A percentile compares a stretch with the other conserved stretches of the same genome.
Conservation (phyloP, 495 filamentous ascomycete genomes). For the Aspergillus taichungensis region DNA sequence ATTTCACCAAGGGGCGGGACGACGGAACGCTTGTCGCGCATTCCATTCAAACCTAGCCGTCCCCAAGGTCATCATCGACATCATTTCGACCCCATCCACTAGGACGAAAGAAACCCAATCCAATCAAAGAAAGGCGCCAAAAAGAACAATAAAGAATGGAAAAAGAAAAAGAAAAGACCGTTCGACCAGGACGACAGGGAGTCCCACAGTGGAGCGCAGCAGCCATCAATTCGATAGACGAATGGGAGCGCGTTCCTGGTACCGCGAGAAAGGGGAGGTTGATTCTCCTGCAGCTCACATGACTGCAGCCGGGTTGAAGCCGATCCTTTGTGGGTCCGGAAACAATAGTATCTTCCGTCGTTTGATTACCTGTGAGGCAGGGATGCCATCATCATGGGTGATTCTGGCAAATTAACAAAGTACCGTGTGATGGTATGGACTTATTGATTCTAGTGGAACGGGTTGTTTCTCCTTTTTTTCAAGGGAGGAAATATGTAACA, state of each 20-base stretch:
- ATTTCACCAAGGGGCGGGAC: too few species aligned
- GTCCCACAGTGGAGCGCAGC: constrained; percentile 5
- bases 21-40: too few species aligned
- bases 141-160: background rate
- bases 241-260: constrained; percentile 9
- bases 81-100: background rate
- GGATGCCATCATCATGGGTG: too few species aligned
- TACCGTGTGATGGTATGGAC: too few species aligned
- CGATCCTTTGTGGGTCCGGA: background rate
- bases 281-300: constrained; percentile 23
- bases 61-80: too few species aligned
- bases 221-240: background rate
- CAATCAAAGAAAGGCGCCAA: background rate
- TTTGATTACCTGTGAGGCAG: too few species aligned
- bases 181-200: constrained; percentile 1
- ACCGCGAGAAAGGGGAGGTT: constrained; percentile 9
- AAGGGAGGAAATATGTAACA: too few species aligned
- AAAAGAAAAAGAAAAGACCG: background rate
- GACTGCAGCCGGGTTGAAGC: constrained; percentile 12
- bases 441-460: too few species aligned
- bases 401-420: too few species aligned
- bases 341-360: too few species aligned
- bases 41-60: too few species aligned
- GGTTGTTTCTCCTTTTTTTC: too few species aligned
- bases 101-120: background rate